A percentile compares a stretch with the other conserved stretches of the same genome.
phyloP scores from a whole-genome alignment of 192 early-diverging fungal genomes.

The Helicostylum pulchrum region DNA sequence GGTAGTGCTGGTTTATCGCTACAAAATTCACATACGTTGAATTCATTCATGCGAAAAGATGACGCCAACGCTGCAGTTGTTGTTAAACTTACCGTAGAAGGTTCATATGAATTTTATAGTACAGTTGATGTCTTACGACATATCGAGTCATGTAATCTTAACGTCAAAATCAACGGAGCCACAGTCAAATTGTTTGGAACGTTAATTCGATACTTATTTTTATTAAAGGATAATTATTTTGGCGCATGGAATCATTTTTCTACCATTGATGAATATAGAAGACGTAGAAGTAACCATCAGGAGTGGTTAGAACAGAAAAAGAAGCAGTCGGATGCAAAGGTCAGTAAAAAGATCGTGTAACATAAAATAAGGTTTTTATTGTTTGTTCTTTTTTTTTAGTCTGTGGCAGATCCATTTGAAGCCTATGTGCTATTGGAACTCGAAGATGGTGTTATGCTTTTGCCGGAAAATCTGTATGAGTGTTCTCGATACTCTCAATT shows the following conservation, averaged over 20 bases:
- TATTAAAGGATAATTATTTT: conserved; percentile 70
- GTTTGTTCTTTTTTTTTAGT: not conserved
- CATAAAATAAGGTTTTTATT: not conserved
- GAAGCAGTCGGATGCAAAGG: conserved; percentile 53
- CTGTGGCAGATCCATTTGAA: conserved; percentile 51
- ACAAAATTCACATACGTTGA: conserved; percentile 62
- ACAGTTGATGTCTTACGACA: conserved; percentile 42
- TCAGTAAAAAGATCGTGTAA: conserved; percentile 7
- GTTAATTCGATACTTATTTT: conserved; percentile 62
- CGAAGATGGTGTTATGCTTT: conserved; percentile 45
- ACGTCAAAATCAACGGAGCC: conserved; percentile 45
- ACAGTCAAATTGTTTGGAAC: conserved; percentile 66
- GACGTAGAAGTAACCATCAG: conserved; percentile 32
- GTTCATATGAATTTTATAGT: conserved; percentile 53
- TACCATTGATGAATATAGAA: conserved; percentile 62
- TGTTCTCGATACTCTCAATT: conserved; percentile 48
- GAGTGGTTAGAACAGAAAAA: conserved; percentile 30
- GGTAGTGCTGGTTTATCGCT: conserved; percentile 46
- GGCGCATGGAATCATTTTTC: conserved; percentile 58
- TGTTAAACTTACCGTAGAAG: conserved; percentile 40
- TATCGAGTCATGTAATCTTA: conserved; percentile 49
- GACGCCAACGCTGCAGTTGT: conserved; percentile 47
- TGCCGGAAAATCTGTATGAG: conserved; percentile 62
- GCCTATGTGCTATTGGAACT: conserved; percentile 46
- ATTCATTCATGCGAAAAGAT: conserved; percentile 54